These are phyloP conservation scores for Aleurites moluccanus DNA, from an alignment of 441 rosid genomes.

Conservation along the genomic window DNA sequence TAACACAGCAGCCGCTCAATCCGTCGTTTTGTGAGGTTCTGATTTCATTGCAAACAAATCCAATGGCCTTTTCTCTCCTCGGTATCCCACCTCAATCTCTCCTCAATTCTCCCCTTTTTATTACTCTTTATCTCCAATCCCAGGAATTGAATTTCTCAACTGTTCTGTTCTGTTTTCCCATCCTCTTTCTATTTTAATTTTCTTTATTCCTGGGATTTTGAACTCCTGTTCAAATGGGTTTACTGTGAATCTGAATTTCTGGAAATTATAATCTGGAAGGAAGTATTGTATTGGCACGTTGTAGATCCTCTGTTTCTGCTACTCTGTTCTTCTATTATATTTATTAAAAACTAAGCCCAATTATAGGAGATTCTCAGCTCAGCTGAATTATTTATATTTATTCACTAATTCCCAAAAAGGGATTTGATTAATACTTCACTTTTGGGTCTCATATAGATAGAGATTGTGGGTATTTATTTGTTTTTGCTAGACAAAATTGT, in stretches of 20 bases:
- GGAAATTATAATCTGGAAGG: not conserved
- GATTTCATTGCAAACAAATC: not conserved
- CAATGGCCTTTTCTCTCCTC: not conserved
- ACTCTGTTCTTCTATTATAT: not conserved
- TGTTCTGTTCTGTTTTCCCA: not conserved
- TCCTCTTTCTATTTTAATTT: not conserved
- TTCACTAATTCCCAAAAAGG: not conserved
- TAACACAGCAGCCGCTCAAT: too few relatives aligned
- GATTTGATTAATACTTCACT: not conserved
- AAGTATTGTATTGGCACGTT: constrained; percentile 10
- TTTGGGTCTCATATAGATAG: not conserved
- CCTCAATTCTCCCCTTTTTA: not conserved
- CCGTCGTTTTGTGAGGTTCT: constrained; percentile 7
- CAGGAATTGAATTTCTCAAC: not conserved
- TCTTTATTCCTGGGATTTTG: not conserved
- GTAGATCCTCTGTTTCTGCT: constrained; percentile 14
- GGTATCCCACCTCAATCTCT: not conserved
- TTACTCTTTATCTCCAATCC: not conserved
- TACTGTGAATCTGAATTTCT: not conserved
- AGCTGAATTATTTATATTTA: not conserved
- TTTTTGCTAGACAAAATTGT: not conserved
- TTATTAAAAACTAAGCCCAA: not conserved
- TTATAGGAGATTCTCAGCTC: not conserved
- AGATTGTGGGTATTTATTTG: constrained; percentile 2
- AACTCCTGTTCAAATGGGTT: not conserved